Base-by-base conservation (phyloP, 2,329 filamentous ascomycete species). In the Diaporthe sp. region DNA sequence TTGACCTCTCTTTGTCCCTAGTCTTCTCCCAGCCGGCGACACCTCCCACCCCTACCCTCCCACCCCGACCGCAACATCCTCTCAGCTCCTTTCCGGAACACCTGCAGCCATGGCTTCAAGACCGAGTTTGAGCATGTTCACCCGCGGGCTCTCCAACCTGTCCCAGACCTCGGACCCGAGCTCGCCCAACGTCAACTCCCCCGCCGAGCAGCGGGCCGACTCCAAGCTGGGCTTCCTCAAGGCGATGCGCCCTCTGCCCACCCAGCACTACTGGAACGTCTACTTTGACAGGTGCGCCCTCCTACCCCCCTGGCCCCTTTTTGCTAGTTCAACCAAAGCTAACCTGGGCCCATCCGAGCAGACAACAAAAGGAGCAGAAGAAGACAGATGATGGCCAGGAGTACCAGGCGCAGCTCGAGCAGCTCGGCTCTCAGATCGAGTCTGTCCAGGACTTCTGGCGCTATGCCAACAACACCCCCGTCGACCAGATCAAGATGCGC, bases 401-500 rank as follows among this genome's bases (percentile, higher is more conserved):
- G 78, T 92, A 91, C 84, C 86, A 88, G 75, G 85, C 84, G 72
- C 85, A 90, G 78, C 88, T 93, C 61, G 90, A 93, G 82, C 88
- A 92, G 85, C 88, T 93, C 31, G 90, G 89, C 80, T 85, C 86
- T 67, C 89, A 91, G 84, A 92, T 96, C 84, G 94, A 94, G 86
- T 94, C 93, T 28, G 91, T 95, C 58, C 94, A 95, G 89, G 94
- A 96, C 82, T 96, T 96, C 84, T 95, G 94, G 92, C 90, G 93
- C 77, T 94, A 95, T 85, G 92, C 92, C 86, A 95, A 96, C 86
- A 95, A 95, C 84, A 94, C 93, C 53, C 94, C 94, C 22, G 92
- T 95, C 81, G 90, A 93, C 75, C 90, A 92, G 83, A 92, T 96
- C 84, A 93, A 93, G 84, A 92, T 94, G 87, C 92, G 93, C 81